phyloP scores from a whole-genome alignment of 2,329 filamentous ascomycete species.

The Ophiostoma sp. region DNA sequence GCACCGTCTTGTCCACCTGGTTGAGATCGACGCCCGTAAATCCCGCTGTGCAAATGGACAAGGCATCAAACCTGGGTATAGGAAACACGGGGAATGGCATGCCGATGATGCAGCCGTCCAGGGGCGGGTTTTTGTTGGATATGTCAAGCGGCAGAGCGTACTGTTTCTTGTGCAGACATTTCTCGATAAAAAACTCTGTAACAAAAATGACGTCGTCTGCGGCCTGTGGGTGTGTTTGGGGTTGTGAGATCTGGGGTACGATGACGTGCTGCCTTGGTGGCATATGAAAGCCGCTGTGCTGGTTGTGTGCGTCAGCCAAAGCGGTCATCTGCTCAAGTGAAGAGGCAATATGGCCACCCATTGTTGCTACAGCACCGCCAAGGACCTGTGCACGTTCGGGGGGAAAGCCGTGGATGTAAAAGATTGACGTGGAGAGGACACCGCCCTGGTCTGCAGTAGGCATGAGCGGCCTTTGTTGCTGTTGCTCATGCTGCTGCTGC shows the following conservation, averaged over 20 bases:
- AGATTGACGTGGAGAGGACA: constrained; percentile 50
- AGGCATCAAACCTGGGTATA: constrained; percentile 61
- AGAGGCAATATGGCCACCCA: constrained; percentile 43
- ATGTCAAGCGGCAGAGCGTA: constrained; percentile 65
- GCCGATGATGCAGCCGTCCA: constrained; percentile 62
- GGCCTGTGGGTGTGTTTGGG: constrained; percentile 41
- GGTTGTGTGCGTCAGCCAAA: constrained; percentile 29
- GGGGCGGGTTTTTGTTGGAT: background rate
- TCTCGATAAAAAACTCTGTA: constrained; percentile 92
- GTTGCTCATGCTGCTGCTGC: background rate
- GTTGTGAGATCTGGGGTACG: constrained; percentile 49
- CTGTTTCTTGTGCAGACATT: constrained; percentile 71
- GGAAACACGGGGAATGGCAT: constrained; percentile 69
- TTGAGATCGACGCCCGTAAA: constrained; percentile 80
- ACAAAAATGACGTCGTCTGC: constrained; percentile 48
- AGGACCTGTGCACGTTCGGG: constrained; percentile 46
- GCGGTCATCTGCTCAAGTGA: constrained; percentile 41
- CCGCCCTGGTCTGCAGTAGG: constrained; percentile 13
- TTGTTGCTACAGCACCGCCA: constrained; percentile 43
- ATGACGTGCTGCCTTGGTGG: constrained; percentile 45
- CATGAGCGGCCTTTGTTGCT: background rate
- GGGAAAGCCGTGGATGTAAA: constrained; percentile 58
- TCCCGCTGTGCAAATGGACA: constrained; percentile 73
- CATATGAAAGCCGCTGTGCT: background rate
- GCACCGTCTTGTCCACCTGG: constrained; percentile 72